Percentiles rank a stretch among this genome's conserved stretches.
phyloP scores from a whole-genome alignment of 2,329 filamentous ascomycete genomes.

The Colletotrichum orbiculare region DNA sequence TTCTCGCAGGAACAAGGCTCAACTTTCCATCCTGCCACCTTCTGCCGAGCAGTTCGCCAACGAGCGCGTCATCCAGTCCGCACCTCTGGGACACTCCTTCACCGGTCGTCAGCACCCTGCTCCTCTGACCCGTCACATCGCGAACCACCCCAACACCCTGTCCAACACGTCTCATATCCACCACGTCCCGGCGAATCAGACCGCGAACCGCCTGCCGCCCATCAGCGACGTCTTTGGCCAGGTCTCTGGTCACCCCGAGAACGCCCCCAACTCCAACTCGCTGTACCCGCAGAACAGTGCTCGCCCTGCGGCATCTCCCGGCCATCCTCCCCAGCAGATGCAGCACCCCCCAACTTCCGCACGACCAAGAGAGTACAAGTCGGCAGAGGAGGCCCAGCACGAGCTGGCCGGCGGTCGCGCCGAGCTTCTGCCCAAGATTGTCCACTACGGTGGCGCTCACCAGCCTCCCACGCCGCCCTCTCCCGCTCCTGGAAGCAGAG shows the following conservation, averaged over 20 bases:
- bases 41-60: conserved; percentile 92
- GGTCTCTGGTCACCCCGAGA: conserved; percentile 72
- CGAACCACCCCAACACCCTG: conserved; percentile 84
- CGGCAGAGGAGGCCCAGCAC: conserved; percentile 93
- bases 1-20: conserved; percentile 80
- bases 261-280: conserved; percentile 51
- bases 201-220: conserved; percentile 89
- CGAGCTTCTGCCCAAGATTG: conserved; percentile 90
- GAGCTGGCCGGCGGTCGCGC: conserved; percentile 91
- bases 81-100: conserved; percentile 93
- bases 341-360: conserved; percentile 64
- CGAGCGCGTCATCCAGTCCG: conserved; percentile 96
- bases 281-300: conserved; percentile 71
- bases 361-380: conserved; percentile 88
- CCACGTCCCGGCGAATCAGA: conserved; percentile 88
- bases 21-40: conserved; percentile 93
- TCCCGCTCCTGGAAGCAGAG: conserved; percentile 67
- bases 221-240: conserved; percentile 96
- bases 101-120: conserved; percentile 87
- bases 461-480: conserved; percentile 94
- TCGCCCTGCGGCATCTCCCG: conserved; percentile 73
- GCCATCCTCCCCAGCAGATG: conserved; percentile 69
- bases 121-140: conserved; percentile 79
- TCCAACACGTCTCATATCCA: conserved; percentile 90
- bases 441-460: conserved; percentile 89